Evolutionary conservation across 352 stramenopile genomes (phyloP).

Genomic region (Phytophthora litchii): DNA sequence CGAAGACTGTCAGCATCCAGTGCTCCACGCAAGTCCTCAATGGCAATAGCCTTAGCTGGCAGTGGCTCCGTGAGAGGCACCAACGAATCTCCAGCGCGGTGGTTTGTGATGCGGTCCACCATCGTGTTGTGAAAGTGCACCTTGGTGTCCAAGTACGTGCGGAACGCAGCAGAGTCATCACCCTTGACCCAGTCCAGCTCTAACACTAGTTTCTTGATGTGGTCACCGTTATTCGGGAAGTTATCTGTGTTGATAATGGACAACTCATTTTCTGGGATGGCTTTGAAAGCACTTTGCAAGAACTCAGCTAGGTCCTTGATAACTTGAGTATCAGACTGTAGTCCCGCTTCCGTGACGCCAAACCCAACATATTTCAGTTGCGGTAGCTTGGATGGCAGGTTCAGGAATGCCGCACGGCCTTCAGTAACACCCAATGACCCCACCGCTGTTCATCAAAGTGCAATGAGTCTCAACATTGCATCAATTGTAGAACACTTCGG

Average conservation of each 20-base stretch:
- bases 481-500: too few relatives aligned
- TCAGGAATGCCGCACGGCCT: slow-evolving; percentile 43
- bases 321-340: too few relatives aligned
- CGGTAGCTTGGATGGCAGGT: slow-evolving; percentile 42
- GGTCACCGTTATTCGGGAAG: slow-evolving; percentile 65
- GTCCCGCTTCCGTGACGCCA: slow-evolving; percentile 59
- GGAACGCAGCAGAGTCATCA: slow-evolving; percentile 36
- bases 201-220: slow-evolving; percentile 53
- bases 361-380: slow-evolving; percentile 58
- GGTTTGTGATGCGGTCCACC: slow-evolving; percentile 78
- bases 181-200: slow-evolving; percentile 27
- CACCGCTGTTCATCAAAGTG: slow-evolving; percentile 15
- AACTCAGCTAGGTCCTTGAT: too few relatives aligned
- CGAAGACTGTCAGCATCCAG: slow-evolving; percentile 29
- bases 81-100: slow-evolving; percentile 46
- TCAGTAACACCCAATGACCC: slow-evolving; percentile 44
- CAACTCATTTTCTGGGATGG: slow-evolving; percentile 40
- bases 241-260: slow-evolving; percentile 88
- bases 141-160: slow-evolving; percentile 44
- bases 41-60: slow-evolving; percentile 66
- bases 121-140: slow-evolving; percentile 88
- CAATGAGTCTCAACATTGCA: too few relatives aligned
- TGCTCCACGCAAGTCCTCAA: slow-evolving; percentile 61
- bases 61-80: slow-evolving; percentile 68
- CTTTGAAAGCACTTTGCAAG: too few relatives aligned